These are phyloP conservation scores for Cercospora sojina DNA, from an alignment of 2,329 filamentous ascomycete species.

Conservation along the genomic window DNA sequence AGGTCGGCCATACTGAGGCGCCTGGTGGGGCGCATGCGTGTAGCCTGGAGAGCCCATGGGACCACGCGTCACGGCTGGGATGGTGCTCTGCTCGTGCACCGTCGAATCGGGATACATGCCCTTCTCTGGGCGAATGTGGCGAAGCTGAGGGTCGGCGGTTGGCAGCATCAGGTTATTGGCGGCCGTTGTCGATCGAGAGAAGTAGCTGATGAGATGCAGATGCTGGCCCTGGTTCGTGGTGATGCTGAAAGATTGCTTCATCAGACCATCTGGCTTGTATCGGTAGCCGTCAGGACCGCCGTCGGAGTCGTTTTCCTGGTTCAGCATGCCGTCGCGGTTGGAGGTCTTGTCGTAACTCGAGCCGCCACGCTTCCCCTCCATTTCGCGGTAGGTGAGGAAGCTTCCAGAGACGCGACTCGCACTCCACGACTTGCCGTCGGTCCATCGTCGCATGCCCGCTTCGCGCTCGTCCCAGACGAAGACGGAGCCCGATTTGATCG, in stretches of 20 bases:
- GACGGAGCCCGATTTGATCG: conserved; percentile 92
- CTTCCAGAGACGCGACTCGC: conserved; percentile 95
- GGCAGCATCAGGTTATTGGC: conserved; percentile 75
- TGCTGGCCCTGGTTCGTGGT: conserved; percentile 88
- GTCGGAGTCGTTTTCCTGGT: conserved; percentile 77
- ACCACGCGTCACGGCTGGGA: conserved; percentile 75
- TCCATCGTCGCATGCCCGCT: conserved; percentile 97
- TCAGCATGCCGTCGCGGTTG: conserved; percentile 73
- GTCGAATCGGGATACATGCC: conserved; percentile 98
- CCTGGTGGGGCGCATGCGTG: conserved; percentile 52
- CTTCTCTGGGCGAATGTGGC: conserved; percentile 82
- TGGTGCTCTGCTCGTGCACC: conserved; percentile 77
- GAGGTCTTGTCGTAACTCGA: conserved; percentile 56
- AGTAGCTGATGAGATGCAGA: conserved; percentile 97
- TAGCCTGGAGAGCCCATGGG: conserved; percentile 63
- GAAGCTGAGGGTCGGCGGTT: conserved; percentile 73
- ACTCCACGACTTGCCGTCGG: conserved; percentile 98
- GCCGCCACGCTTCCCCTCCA: conserved; percentile 95
- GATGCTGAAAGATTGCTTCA: conserved; percentile 99
- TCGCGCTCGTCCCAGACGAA: conserved; percentile 99
- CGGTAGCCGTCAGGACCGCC: conserved; percentile 80
- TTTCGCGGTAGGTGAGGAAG: conserved; percentile 95
- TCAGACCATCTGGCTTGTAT: conserved; percentile 93
- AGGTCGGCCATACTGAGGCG: conserved; percentile 40
- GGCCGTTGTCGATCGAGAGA: conserved; percentile 73